Base-by-base conservation (phyloP, 192 early-diverging fungal genomes). In the Coemansia sp. region DNA sequence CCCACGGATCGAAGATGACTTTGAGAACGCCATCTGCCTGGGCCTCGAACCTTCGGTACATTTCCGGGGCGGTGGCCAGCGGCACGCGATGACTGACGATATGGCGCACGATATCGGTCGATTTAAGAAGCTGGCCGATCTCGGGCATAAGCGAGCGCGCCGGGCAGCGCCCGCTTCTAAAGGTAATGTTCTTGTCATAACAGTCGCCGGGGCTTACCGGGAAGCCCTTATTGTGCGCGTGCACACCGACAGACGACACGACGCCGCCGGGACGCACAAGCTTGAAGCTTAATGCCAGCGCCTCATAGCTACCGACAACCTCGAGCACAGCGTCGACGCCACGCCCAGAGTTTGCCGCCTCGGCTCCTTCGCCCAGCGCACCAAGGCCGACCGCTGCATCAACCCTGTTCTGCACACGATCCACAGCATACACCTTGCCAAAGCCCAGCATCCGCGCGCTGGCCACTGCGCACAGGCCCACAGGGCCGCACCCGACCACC, bases 171-270 rank as follows among this genome's bases (percentile, higher is more conserved):
- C 76, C 80, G 26, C 67, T 69, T 35, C 53, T 50, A 44, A 73
- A 76, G 12, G 73, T 76, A 19, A 79, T 31, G 34, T 82, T 82
- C 21, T 82, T 79, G 60, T 79, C 60, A 28, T 82, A 82, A 18
- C 67, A 69, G 33, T 71, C 51, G 23, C 62, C 62, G 16, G 78
- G 75, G 14, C 63, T 71, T 28, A 82, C 71, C 2, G 80, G 78
- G 47, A 78, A 79, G 9, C 57, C 64, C n/a, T 43, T 48, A 37
- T 60, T 49, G 22, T 69, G 70, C 26, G 55, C 55, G 37, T 82
- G 71, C 4, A 80, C 78, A 1, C 80, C 80, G 19, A 82, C 68
- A 27, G 67, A 73, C 3, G 80, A 78, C 3, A 82, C 39, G 2
- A 76, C 65, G n/a, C 80, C 80, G 22, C 60, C 71, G 1, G 72